These are phyloP conservation scores for Rhododendron williamsianum DNA, from an alignment of 148 eudicot genomes.

Conservation along the genomic window DNA sequence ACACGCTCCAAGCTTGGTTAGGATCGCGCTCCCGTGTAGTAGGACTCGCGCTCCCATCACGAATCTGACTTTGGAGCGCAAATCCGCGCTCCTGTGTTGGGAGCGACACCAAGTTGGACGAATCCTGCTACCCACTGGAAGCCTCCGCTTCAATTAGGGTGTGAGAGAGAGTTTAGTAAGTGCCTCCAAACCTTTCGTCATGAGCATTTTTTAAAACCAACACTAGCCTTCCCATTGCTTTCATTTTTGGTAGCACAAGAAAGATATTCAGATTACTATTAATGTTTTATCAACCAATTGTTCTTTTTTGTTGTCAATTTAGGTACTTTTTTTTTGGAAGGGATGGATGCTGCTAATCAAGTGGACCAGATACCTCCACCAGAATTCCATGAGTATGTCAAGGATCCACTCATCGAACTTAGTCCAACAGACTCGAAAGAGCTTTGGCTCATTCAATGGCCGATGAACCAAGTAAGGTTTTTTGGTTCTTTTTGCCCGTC, in stretches of 20 bases:
- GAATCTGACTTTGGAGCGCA: too few species aligned
- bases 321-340: background rate
- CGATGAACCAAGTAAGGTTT: constrained; percentile 45
- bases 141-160: background rate
- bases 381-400: constrained; percentile 46
- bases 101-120: too few species aligned
- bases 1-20: too few species aligned
- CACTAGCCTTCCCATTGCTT: background rate
- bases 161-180: background rate
- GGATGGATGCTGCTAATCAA: constrained; percentile 17
- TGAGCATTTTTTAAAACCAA: background rate
- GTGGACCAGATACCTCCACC: constrained; percentile 28
- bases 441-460: constrained; percentile 80
- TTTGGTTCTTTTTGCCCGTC: background rate
- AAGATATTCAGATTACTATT: background rate
- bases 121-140: too few species aligned
- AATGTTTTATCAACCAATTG: background rate
- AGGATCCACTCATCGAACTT: constrained; percentile 50
- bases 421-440: constrained; percentile 43
- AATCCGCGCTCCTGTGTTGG: too few species aligned
- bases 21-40: too few species aligned
- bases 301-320: background rate
- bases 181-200: background rate
- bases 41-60: too few species aligned
- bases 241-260: background rate